Base-by-base conservation (phyloP, 257 asterid genomes). In the Capsicum pubescens region DNA sequence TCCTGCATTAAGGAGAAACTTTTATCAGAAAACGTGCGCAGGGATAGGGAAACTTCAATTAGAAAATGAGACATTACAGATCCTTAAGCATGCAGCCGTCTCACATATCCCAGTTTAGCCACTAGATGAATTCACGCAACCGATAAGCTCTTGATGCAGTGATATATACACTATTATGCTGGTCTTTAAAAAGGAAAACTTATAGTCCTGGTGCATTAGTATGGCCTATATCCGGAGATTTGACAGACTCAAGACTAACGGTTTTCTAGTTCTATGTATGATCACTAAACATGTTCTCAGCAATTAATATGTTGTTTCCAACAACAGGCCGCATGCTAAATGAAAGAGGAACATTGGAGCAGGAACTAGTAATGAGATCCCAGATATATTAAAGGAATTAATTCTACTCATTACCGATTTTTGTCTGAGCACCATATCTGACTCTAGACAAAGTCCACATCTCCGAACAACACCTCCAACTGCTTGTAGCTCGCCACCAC, bases 351-450 rank as follows among this genome's bases (percentile, higher is more conserved):
- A 69, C 26, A 8, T 3, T 8, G 54, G 54, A 39, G 77, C 77
- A 39, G 32, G 32, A 69, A 16, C 32, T 39, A 9, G 55, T 3
- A 54, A 39, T 14, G 54, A 69, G 77, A 69, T 42, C 54, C 55
- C 54, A 39, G n/a, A 39, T 7, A 39, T 14, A 15, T 7, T 21
- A 69, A 69, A 68, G 52, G 42, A 68, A 36, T 17, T 78, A 80
- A 78, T 44, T 83, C 44, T 87, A 85, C 35, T 48, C 68, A 87
- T 86, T 94, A 96, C 99, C 94, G 99, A 93, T 81, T 91, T 96
- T 88, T 91, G 89, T 83, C 87, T 93, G 84, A 94, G 98, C 83
- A 93, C 95, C 99, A 96, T 93, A 85, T 96, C 94, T 68, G 93
- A 91, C 86, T 90, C 98, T 87, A 86, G 93, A 86, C 99, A 96